Evolutionary conservation across 768 basidiomycete genomes (phyloP).

Genomic region (Favolaschia claudopus): DNA sequence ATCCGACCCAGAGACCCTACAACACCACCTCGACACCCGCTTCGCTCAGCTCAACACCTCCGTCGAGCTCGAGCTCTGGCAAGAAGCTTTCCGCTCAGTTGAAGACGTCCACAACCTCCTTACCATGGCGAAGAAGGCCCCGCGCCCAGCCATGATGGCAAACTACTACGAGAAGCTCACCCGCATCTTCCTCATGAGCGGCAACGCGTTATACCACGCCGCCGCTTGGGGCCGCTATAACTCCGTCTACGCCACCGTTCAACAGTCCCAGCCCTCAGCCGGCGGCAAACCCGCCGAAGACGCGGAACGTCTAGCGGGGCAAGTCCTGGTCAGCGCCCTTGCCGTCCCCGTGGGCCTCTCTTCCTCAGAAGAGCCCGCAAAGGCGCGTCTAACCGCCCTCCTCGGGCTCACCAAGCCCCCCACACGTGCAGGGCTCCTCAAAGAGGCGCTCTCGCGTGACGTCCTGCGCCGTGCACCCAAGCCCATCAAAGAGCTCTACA

Average conservation of each 20-base stretch:
- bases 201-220: slow-evolving; percentile 94
- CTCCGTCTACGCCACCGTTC: slow-evolving; percentile 70
- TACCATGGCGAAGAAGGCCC: slow-evolving; percentile 91
- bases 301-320: slow-evolving; percentile 80
- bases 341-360: slow-evolving; percentile 87
- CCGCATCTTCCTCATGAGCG: slow-evolving; percentile 94
- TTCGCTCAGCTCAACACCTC: slow-evolving; percentile 97
- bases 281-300: slow-evolving; percentile 83
- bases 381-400: slow-evolving; percentile 80
- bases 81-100: slow-evolving; percentile 97
- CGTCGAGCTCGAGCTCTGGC: slow-evolving; percentile 98
- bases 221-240: slow-evolving; percentile 94
- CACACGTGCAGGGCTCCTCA: slow-evolving; percentile 84
- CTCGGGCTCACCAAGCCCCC: slow-evolving; percentile 86
- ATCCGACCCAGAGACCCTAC: slow-evolving; percentile 91
- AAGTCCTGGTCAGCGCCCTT: slow-evolving; percentile 91
- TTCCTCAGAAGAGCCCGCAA: slow-evolving; percentile 50
- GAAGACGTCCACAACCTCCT: slow-evolving; percentile 98
- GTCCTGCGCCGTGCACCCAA: slow-evolving; percentile 82
- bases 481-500: slow-evolving; percentile 80
- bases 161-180: slow-evolving; percentile 99
- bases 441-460: slow-evolving; percentile 86
- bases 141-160: slow-evolving; percentile 96
- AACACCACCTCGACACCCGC: slow-evolving; percentile 95
- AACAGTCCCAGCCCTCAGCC: slow-evolving; percentile 51